Percentiles rank a stretch among this genome's conserved stretches.
These are phyloP conservation scores for Tephrocybe sp. DNA, from an alignment of 768 basidiomycete genomes.

Conservation along the genomic window DNA sequence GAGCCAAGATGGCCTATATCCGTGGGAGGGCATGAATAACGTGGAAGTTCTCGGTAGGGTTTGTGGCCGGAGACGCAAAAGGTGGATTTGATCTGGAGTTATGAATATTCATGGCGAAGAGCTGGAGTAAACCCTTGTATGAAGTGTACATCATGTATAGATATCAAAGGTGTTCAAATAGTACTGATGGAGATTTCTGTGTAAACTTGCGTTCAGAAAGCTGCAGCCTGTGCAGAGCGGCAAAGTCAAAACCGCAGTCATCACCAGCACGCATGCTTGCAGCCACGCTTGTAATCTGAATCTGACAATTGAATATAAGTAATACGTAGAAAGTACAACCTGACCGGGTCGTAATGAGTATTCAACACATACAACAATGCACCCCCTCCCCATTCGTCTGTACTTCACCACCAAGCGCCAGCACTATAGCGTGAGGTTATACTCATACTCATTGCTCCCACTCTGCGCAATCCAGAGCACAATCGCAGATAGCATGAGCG, in stretches of 20 bases:
- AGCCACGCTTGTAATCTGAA: too few relatives aligned
- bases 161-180: too few relatives aligned
- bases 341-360: neutral
- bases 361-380: neutral
- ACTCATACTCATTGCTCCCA: constrained; percentile 86
- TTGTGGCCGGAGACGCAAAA: neutral
- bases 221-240: too few relatives aligned
- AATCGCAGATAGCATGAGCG: constrained; percentile 80
- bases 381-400: neutral
- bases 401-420: neutral
- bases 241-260: too few relatives aligned
- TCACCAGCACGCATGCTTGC: too few relatives aligned
- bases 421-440: constrained; percentile 71
- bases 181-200: too few relatives aligned
- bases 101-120: too few relatives aligned
- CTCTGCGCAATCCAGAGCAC: constrained; percentile 93
- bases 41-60: neutral
- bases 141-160: too few relatives aligned
- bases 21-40: neutral
- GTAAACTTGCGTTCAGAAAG: too few relatives aligned
- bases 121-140: too few relatives aligned
- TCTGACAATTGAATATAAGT: too few relatives aligned
- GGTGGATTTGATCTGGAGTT: neutral
- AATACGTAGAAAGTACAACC: too few relatives aligned
- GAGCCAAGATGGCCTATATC: constrained; percentile 12